phyloP scores from a whole-genome alignment of 1,284 basidiomycete species.

The Pascua sp. region DNA sequence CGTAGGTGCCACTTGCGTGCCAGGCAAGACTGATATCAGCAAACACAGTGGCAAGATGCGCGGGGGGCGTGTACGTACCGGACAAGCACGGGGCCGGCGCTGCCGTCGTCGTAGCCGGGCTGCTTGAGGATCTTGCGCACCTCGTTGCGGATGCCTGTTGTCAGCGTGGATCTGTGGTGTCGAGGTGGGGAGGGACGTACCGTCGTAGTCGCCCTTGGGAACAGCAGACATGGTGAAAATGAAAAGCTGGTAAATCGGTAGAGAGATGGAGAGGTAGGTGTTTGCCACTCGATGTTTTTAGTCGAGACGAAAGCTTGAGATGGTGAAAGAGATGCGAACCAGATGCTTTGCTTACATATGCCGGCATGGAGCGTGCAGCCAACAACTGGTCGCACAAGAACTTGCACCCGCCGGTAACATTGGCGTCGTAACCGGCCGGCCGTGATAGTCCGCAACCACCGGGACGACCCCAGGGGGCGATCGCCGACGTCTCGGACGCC shows the following conservation, averaged over 20 bases:
- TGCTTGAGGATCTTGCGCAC: conserved; percentile 46
- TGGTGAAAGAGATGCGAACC: not conserved
- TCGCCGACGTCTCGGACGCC: no score
- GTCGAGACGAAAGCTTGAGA: not conserved
- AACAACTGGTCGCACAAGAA: no score
- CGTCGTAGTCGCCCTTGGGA: conserved; percentile 40
- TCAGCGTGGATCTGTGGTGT: not conserved
- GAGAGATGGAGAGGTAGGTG: not conserved
- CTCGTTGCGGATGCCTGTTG: conserved; percentile 40
- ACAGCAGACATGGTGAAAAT: conserved; percentile 26
- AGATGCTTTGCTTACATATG: no score
- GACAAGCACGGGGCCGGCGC: conserved; percentile 46
- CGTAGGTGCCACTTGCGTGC: conserved; percentile 54
- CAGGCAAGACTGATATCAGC: conserved; percentile 51
- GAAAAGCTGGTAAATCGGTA: not conserved
- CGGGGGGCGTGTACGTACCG: conserved; percentile 23
- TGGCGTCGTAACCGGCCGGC: no score
- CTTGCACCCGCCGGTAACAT: no score
- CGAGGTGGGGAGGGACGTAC: conserved; percentile 15
- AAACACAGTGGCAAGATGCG: not conserved
- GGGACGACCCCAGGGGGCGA: no score
- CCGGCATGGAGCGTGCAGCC: no score
- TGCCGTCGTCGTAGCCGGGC: conserved; percentile 50
- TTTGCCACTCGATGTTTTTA: not conserved
- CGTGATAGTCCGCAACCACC: no score